These are phyloP conservation scores for Vigna nakashimae DNA, from an alignment of 306 rosid species.

Conservation along the genomic window DNA sequence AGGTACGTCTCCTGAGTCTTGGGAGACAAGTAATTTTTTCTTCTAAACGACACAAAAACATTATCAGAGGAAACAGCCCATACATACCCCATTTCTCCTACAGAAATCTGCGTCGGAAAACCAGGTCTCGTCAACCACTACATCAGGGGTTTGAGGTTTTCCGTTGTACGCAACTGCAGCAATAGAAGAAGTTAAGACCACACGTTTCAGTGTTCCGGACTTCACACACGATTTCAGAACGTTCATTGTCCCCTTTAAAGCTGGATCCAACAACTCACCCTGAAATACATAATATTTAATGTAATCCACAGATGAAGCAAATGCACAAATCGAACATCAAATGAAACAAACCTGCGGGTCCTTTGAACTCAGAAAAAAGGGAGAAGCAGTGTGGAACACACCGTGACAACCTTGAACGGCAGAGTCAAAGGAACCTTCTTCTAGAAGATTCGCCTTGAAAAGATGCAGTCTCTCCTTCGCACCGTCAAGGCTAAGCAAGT, in stretches of 20 bases:
- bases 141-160: constrained; percentile 43
- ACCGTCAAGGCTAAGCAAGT: constrained; percentile 54
- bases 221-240: constrained; percentile 51
- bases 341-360: constrained; percentile 53
- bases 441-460: constrained; percentile 49
- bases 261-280: constrained; percentile 48
- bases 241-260: constrained; percentile 48
- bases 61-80: background rate
- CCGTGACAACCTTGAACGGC: constrained; percentile 52
- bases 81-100: constrained; percentile 34
- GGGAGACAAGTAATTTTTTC: no score
- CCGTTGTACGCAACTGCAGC: constrained; percentile 18
- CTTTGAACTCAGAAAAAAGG: background rate
- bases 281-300: constrained; percentile 3
- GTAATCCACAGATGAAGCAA: background rate
- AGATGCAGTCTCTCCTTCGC: constrained; percentile 58
- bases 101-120: constrained; percentile 43
- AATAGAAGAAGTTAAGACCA: constrained; percentile 43
- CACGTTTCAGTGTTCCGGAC: constrained; percentile 38
- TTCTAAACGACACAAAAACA: no score
- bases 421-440: constrained; percentile 45
- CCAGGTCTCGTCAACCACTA: constrained; percentile 50
- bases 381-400: constrained; percentile 60
- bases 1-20: no score
- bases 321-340: background rate